phyloP scores from a whole-genome alignment of 1,139 yeast species.

The Kurtzmaniella quercitrusa region DNA sequence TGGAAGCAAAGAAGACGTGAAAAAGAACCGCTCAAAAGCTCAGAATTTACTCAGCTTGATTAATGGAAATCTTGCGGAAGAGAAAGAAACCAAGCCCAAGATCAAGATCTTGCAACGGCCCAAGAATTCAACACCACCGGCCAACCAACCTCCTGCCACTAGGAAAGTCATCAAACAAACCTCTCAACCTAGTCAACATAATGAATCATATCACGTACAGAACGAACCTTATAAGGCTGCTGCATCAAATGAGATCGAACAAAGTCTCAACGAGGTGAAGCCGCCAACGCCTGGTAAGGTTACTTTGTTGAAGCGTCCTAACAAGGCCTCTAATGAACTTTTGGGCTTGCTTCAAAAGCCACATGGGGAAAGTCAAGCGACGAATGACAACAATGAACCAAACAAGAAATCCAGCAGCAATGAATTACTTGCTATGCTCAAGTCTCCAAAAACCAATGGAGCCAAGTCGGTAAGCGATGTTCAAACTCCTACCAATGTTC shows the following conservation, averaged over 20 bases:
- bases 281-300: conserved; percentile 20
- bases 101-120: conserved; percentile 9
- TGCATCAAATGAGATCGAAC: conserved; percentile 29
- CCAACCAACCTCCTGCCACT: conserved; percentile 1
- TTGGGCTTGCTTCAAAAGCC: conserved; percentile 19
- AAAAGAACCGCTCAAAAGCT: conserved; percentile 33
- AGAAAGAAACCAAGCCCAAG: conserved; percentile 6
- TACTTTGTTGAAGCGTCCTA: conserved; percentile 27
- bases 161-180: conserved; percentile 2
- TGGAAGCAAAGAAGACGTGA: conserved; percentile 15
- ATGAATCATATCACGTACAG: conserved; percentile 4
- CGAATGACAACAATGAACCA: no score
- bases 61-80: conserved; percentile 14
- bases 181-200: neutral
- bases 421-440: neutral
- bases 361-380: neutral
- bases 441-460: neutral
- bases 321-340: conserved; percentile 15
- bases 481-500: neutral
- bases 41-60: conserved; percentile 37
- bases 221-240: conserved; percentile 6
- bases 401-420: no score
- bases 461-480: neutral
- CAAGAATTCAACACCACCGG: neutral
- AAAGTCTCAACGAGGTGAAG: conserved; percentile 14